Base-by-base conservation (phyloP, 257 asterid genomes). In the Solanum ahanhuiri region DNA sequence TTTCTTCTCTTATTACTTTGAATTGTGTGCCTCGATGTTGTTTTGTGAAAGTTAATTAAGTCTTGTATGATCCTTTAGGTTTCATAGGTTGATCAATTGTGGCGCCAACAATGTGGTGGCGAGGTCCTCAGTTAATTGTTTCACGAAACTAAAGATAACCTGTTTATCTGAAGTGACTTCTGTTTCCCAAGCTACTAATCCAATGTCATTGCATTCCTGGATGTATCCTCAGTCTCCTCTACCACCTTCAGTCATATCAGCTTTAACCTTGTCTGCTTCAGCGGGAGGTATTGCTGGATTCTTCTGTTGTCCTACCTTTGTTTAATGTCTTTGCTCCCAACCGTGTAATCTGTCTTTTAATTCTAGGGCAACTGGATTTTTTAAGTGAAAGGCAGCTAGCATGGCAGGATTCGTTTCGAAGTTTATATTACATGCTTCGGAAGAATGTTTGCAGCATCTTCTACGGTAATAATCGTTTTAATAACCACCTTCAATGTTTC, bases 321-420 rank as follows among this genome's bases (percentile, higher is more conserved):
- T 72, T 86, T 86, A 54, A 83, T 85, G 18, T 85, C 83, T 18
- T 66, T 20, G 84, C 23, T 81, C 39, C 77, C 31, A n/a, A 76
- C 10, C 17, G 8, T 75, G 12, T 34, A 87, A 31, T 69, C 45
- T 30, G 82, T 89, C 86, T 58, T 70, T 83, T 60, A 85, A 77
- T 86, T 23, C 82, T 83, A 93, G 98, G 96, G 86, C 94, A 92
- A 91, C 87, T 79, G 77, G 95, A 93, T 87, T 97, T 97, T 91
- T 91, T 95, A 85, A 91, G 92, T 88, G 91, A 92, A 90, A 94
- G 99, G 64, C 98, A 91, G 48, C 92, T 91, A 86, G 91, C 94
- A 33, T 97, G 99, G 98, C 96, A 95, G 88, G 98, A 97, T 84
- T 92, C 99, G 25, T 92, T 97, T 90, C 93, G 96, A 86, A 93